Evolutionary conservation across 2,329 filamentous ascomycete species (phyloP).

Genomic region (Alternaria brassicicola): DNA sequence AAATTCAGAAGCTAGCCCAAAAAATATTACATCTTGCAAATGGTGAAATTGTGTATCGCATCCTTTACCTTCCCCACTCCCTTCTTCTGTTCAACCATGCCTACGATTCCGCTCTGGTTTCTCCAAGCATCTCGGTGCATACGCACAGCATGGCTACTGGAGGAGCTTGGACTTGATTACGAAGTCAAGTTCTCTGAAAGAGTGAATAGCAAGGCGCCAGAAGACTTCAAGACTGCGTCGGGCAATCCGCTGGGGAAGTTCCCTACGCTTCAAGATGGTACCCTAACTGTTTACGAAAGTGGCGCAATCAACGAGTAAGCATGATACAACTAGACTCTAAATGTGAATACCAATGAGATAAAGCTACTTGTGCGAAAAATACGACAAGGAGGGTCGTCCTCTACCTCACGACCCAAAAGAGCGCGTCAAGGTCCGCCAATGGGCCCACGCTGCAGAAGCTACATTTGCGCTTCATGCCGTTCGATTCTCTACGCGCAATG

Average conservation of each 20-base stretch:
- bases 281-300: conserved; percentile 26
- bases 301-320: not conserved
- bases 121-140: conserved; percentile 56
- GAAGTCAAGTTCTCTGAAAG: not conserved
- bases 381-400: conserved; percentile 49
- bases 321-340: not conserved
- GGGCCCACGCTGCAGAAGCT: conserved; percentile 56
- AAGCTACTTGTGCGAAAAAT: conserved; percentile 56
- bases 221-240: conserved; percentile 51
- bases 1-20: too few relatives aligned
- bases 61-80: not conserved
- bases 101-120: conserved; percentile 54
- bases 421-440: conserved; percentile 50
- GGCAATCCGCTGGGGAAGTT: conserved; percentile 55
- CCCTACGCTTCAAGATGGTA: conserved; percentile 53
- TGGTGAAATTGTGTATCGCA: not conserved
- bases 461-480: conserved; percentile 55
- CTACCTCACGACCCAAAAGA: conserved; percentile 44
- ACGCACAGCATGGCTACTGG: conserved; percentile 55
- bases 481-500: conserved; percentile 54
- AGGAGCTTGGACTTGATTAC: conserved; percentile 46
- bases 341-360: not conserved
- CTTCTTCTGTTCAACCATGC: not conserved
- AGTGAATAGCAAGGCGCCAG: conserved; percentile 37
- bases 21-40: too few relatives aligned